Conservation (phyloP, 2,329 filamentous ascomycete species). For the Colletotrichum horii region DNA sequence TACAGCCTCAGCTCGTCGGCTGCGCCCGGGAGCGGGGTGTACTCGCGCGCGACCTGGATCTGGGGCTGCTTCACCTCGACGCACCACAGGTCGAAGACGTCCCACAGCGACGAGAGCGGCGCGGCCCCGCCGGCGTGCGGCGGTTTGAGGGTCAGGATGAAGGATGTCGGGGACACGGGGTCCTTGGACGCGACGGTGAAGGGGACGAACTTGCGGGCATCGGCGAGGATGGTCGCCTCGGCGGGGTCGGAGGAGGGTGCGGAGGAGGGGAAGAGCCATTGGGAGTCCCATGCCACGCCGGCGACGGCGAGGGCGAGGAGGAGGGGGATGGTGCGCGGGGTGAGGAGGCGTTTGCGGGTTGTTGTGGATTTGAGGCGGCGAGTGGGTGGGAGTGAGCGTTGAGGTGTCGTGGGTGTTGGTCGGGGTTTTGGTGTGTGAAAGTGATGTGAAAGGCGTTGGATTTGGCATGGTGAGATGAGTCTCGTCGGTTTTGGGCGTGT, state of each 20-base stretch:
- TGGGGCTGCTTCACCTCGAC: conserved; percentile 95
- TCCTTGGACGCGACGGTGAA: conserved; percentile 69
- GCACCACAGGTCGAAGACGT: conserved; percentile 73
- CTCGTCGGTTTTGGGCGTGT: not conserved
- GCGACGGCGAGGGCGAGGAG: conserved; percentile 5
- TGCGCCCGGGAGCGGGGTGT: conserved; percentile 77
- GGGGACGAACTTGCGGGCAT: conserved; percentile 61
- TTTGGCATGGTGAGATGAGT: not conserved
- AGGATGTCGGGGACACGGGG: conserved; percentile 68
- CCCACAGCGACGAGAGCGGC: conserved; percentile 38
- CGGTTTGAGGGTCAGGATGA: conserved; percentile 70
- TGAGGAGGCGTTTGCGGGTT: not conserved
- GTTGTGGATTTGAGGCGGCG: not conserved
- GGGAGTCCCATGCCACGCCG: conserved; percentile 14
- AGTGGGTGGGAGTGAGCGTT: not conserved
- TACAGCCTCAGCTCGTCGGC: conserved; percentile 68
- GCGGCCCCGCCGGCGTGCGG: conserved; percentile 27
- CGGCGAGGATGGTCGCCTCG: conserved; percentile 50
- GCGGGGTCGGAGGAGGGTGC: not conserved
- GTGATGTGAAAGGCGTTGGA: not conserved
- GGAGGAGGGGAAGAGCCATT: conserved; percentile 17
- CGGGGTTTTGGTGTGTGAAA: fast-evolving
- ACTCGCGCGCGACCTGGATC: conserved; percentile 87
- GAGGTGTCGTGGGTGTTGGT: too few species aligned
- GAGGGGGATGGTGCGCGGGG: conserved; percentile 6